Base-by-base conservation (phyloP, 192 early-diverging fungal genomes). In the Coemansia sp. region DNA sequence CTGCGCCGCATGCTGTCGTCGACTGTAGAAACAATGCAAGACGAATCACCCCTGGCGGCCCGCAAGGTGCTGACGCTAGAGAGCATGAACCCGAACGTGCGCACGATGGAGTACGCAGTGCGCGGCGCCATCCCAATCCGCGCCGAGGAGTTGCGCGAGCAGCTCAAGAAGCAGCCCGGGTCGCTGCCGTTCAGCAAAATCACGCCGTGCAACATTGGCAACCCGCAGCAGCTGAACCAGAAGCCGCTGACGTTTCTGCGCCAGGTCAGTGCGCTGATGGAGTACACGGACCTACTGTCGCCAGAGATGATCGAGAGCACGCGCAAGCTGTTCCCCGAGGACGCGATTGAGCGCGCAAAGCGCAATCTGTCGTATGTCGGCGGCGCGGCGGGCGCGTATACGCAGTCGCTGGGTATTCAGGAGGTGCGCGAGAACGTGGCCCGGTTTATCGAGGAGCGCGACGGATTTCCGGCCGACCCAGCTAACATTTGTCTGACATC, bases 191-290 rank as follows among this genome's bases (percentile, higher is more conserved):
- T 93, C 65, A 70, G 70, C 29, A 60, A 74, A 21, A 79, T 95
- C 64, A 82, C 83, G 22, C 79, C 78, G 55, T 90, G 89, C 77
- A 95, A 95, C 60, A 95, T 95, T 61, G 92, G 92, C 58, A 95
- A 95, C 70, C 92, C 92, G 45, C 92, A 94, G 78, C 90, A 90
- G 76, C 82, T 94, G 12, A 70, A 64, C 30, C 90, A 95, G 78
- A 82, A 85, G 63, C 94, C 94, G 17, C 90, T 97, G 67, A 96
- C 94, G 14, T 99, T 99, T 53, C 87, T 95, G 81, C 88, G 96
- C 39, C 96, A 98, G 78, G 92, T 96, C 15, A 80, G 87, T 30
- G 86, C 93, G 17, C 75, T 99, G 43, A 81, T 84, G 39, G 92
- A 96, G 66, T 93, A 97, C 63, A 87, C 94, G 1, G 91, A 91